Evolutionary conservation across 768 basidiomycete species (phyloP).

Genomic region (Melanogaster broomeanus): DNA sequence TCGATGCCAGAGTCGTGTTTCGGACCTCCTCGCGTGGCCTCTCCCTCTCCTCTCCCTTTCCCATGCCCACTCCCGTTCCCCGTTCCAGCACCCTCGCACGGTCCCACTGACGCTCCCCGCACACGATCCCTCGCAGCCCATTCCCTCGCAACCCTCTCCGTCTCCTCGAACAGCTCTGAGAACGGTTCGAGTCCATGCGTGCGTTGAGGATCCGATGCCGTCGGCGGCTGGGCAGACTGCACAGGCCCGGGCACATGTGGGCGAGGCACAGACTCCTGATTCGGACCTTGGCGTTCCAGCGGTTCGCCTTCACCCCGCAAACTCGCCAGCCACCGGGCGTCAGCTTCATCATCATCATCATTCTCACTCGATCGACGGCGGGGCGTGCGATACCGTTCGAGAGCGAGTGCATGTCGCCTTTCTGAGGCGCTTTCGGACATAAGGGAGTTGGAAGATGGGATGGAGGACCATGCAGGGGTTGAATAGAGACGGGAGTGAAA

Average conservation of each 20-base stretch:
- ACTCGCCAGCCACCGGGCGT: conserved; percentile 22
- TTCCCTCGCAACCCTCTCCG: conserved; percentile 9
- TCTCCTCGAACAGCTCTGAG: conserved; percentile 23
- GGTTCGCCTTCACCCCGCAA: conserved; percentile 17
- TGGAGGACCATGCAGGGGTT: conserved; percentile 28
- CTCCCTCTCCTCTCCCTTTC: conserved; percentile 24
- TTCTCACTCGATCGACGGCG: conserved; percentile 20
- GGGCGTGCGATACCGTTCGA: conserved; percentile 34
- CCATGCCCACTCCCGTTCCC: conserved; percentile 15
- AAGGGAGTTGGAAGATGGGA: conserved; percentile 40
- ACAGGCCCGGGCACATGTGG: conserved; percentile 5
- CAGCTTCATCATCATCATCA: conserved; percentile 25
- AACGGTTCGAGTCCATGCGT: conserved; percentile 20
- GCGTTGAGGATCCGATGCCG: conserved; percentile 2
- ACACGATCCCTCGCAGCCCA: conserved; percentile 13
- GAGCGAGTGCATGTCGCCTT: conserved; percentile 38
- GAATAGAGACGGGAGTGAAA: conserved; percentile 17
- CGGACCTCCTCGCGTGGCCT: conserved; percentile 14
- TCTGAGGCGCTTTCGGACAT: conserved; percentile 48
- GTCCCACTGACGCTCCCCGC: conserved; percentile 11
- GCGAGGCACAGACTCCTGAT: conserved; percentile 11
- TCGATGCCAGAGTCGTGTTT: conserved; percentile 15
- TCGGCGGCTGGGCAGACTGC: neutral
- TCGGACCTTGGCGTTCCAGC: no score
- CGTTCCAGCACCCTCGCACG: conserved; percentile 12